phyloP scores from a whole-genome alignment of 2,329 filamentous ascomycete species.

The Aspergillus pseudotamarii region DNA sequence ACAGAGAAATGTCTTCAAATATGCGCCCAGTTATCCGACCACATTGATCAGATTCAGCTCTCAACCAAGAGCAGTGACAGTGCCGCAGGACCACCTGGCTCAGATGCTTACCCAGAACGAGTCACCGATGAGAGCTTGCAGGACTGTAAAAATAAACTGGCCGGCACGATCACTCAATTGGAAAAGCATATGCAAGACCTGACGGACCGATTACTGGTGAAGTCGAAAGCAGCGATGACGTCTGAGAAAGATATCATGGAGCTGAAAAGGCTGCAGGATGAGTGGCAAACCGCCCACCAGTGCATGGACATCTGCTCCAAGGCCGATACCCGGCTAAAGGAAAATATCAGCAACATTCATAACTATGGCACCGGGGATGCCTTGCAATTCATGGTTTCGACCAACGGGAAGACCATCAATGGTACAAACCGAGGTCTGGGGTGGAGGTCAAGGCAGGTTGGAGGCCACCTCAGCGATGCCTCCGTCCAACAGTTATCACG shows the following conservation, averaged over 20 bases:
- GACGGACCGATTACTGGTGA: background rate
- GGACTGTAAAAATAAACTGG: background rate
- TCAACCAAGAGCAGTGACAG: background rate
- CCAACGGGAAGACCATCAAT: background rate
- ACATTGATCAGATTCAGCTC: background rate
- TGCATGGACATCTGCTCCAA: background rate
- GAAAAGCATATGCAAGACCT: background rate
- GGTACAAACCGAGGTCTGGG: background rate
- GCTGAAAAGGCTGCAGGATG: background rate
- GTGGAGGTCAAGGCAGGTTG: background rate
- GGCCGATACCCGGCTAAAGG: background rate
- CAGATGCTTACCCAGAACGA: background rate
- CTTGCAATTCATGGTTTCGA: background rate
- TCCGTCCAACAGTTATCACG: background rate
- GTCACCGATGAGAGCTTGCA: background rate
- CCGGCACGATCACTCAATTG: background rate
- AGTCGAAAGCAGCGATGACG: background rate
- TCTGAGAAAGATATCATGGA: background rate
- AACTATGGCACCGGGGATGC: background rate
- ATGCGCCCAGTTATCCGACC: background rate
- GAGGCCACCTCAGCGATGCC: background rate
- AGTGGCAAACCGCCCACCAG: background rate
- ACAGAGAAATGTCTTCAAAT: background rate
- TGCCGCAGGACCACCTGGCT: background rate
- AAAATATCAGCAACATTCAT: background rate